A percentile compares a stretch with the other conserved stretches of the same genome.
phyloP scores from a whole-genome alignment of 257 asterid genomes.

The Rehmannia glutinosa region DNA sequence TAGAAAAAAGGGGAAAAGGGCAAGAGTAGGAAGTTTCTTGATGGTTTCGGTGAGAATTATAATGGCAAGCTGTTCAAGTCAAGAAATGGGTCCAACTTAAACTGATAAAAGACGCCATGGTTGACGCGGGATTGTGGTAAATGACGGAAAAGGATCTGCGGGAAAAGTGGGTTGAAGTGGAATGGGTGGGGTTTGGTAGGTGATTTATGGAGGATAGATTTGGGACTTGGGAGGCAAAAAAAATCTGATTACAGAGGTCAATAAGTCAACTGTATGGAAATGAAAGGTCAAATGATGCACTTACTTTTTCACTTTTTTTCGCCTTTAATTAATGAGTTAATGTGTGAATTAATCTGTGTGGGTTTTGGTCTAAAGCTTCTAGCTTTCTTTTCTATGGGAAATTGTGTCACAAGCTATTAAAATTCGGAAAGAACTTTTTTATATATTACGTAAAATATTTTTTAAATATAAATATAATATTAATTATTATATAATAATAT shows the following conservation, averaged over 20 bases:
- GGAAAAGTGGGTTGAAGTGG: slow-evolving; percentile 6
- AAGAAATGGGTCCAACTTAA: slow-evolving; percentile 18
- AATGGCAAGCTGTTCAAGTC: slow-evolving; percentile 12
- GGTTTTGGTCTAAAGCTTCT: neutral
- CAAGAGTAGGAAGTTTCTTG: slow-evolving; percentile 44
- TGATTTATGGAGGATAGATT: neutral
- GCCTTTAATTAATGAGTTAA: neutral
- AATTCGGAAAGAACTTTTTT: no score
- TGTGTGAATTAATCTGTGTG: neutral
- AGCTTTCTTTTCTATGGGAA: neutral
- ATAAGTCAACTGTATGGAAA: slow-evolving; percentile 6
- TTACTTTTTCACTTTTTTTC: neutral
- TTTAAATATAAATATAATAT: no score
- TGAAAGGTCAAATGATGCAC: slow-evolving; percentile 14
- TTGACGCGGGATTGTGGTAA: slow-evolving; percentile 47
- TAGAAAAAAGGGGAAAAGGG: no score
- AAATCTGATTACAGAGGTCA: slow-evolving; percentile 11
- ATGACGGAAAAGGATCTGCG: slow-evolving; percentile 33
- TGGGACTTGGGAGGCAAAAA: neutral
- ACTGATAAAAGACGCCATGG: slow-evolving; percentile 34
- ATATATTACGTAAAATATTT: no score
- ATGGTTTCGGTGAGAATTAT: slow-evolving; percentile 31
- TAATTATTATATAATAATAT: no score
- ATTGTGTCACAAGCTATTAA: no score
- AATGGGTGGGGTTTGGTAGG: neutral